A percentile compares a stretch with the other conserved stretches of the same genome.
These are phyloP conservation scores for Rhizophora apiculata DNA, from an alignment of 345 rosid species.

Conservation along the genomic window DNA sequence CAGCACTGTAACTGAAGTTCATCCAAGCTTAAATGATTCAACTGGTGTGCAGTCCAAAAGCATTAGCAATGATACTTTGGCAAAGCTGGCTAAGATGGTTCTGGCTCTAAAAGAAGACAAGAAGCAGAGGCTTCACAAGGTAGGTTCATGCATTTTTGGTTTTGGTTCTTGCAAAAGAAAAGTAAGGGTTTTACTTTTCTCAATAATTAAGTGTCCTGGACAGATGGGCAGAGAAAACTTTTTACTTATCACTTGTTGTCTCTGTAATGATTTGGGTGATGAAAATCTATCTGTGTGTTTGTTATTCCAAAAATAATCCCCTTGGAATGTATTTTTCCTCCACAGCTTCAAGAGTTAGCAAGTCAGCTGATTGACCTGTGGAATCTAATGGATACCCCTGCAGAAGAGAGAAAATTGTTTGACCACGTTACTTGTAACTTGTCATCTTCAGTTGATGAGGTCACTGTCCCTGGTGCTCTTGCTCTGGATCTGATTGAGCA, in stretches of 20 bases:
- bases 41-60: constrained; percentile 64
- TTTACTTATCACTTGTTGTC: too few species aligned
- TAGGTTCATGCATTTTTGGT: constrained; percentile 16
- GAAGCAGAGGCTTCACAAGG: constrained; percentile 84
- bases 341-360: constrained; percentile 94
- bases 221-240: neutral
- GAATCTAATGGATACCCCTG: constrained; percentile 96
- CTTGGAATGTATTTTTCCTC: constrained; percentile 12
- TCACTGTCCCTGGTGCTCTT: constrained; percentile 73
- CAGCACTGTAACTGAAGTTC: constrained; percentile 75
- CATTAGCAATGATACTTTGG: constrained; percentile 88
- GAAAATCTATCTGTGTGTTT: neutral
- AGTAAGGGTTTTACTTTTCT: neutral
- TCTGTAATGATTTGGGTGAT: too few species aligned
- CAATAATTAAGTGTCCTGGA: neutral
- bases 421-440: constrained; percentile 87
- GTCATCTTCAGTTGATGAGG: constrained; percentile 82
- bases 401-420: constrained; percentile 78
- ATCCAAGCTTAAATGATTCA: constrained; percentile 88
- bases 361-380: constrained; percentile 83
- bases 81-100: constrained; percentile 74
- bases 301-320: constrained; percentile 2
- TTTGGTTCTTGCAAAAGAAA: neutral
- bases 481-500: constrained; percentile 87
- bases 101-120: constrained; percentile 77